Evolutionary conservation across 768 basidiomycete genomes (phyloP).

Genomic region (Tylopilus felleus): DNA sequence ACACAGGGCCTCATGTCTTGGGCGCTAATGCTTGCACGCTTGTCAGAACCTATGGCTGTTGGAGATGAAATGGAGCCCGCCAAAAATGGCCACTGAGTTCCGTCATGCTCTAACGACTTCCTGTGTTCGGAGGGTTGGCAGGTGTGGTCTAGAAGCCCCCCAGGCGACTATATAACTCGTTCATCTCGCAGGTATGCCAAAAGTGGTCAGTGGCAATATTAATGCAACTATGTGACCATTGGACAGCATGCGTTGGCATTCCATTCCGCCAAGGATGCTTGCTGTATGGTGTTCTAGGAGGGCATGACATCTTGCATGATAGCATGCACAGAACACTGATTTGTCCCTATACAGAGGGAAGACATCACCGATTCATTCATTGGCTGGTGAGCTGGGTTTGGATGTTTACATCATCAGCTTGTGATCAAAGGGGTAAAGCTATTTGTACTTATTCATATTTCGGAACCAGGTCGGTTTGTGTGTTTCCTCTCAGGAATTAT

Average conservation of each 20-base stretch:
- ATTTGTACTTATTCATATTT: slow-evolving; percentile 1
- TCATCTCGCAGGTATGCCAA: too few species aligned
- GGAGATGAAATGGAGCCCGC: slow-evolving; percentile 86
- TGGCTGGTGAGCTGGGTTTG: slow-evolving; percentile 79
- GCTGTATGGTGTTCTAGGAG: slow-evolving; percentile 89
- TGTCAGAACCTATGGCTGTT: slow-evolving; percentile 63
- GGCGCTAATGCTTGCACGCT: too few species aligned
- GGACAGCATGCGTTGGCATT: slow-evolving; percentile 50
- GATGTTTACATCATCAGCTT: slow-evolving; percentile 91
- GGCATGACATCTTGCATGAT: slow-evolving; percentile 38
- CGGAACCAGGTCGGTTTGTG: slow-evolving; percentile 43
- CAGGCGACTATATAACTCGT: too few species aligned
- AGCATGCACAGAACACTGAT: slow-evolving; percentile 12
- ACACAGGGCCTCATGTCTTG: too few species aligned
- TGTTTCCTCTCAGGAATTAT: slow-evolving; percentile 5
- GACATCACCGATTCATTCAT: slow-evolving; percentile 80
- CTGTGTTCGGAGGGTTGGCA: slow-evolving; percentile 81
- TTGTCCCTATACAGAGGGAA: slow-evolving; percentile 57
- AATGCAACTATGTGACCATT: slow-evolving; percentile 15
- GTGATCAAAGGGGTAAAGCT: slow-evolving; percentile 75
- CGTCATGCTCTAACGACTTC: slow-evolving; percentile 87
- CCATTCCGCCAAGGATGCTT: slow-evolving; percentile 87
- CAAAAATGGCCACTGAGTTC: too few species aligned
- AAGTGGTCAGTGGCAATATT: slow-evolving; percentile 53
- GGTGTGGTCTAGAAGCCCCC: slow-evolving; percentile 31